Conservation (phyloP, 2,329 filamentous ascomycete species). For the Fusarium sp. region DNA sequence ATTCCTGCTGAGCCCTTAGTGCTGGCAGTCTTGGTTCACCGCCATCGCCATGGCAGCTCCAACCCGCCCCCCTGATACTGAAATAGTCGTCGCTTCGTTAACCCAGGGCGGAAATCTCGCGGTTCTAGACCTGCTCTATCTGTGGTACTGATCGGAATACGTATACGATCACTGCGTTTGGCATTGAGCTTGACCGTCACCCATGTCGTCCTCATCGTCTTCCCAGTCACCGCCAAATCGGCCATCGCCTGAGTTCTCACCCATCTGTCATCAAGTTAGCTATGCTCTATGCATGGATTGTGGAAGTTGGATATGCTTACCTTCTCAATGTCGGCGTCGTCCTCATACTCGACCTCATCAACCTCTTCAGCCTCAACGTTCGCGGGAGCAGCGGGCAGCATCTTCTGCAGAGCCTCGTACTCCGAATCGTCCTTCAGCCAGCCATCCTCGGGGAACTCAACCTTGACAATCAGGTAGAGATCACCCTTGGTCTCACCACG, state of each 20-base stretch:
- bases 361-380: constrained; percentile 77
- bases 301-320: constrained; percentile 55
- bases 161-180: constrained; percentile 71
- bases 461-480: constrained; percentile 85
- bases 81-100: constrained; percentile 46
- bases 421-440: constrained; percentile 81
- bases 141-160: constrained; percentile 7
- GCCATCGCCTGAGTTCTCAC: constrained; percentile 76
- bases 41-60: constrained; percentile 14
- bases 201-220: constrained; percentile 75
- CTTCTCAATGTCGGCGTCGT: constrained; percentile 84
- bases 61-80: constrained; percentile 29
- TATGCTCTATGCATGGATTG: background rate
- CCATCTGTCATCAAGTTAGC: constrained; percentile 65
- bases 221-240: constrained; percentile 75
- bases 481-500: constrained; percentile 86
- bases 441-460: constrained; percentile 88
- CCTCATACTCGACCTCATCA: constrained; percentile 89
- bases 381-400: constrained; percentile 75
- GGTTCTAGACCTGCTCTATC: constrained; percentile 24
- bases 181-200: constrained; percentile 75
- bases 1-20: background rate
- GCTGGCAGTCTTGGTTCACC: background rate
- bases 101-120: constrained; percentile 23
- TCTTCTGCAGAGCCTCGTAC: constrained; percentile 76